Evolutionary conservation across 2,329 filamentous ascomycete species (phyloP).

Genomic region (Colletotrichum zoysiae): DNA sequence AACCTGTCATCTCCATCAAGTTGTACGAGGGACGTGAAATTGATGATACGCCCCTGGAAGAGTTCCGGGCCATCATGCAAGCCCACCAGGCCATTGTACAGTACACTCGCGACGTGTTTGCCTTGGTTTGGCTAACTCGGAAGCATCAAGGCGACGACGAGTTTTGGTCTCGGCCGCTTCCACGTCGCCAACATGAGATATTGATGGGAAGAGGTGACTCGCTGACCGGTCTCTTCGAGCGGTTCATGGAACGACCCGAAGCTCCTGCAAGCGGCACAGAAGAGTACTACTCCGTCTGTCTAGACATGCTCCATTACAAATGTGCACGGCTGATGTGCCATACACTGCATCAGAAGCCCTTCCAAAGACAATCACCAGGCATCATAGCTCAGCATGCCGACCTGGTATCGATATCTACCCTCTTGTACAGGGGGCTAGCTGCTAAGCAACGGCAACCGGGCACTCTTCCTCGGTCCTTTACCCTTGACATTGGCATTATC

Average conservation of each 20-base stretch:
- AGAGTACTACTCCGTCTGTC: constrained; percentile 31
- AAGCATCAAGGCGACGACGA: constrained; percentile 37
- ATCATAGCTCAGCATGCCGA: constrained; percentile 23
- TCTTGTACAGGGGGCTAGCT: constrained; percentile 23
- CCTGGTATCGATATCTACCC: constrained; percentile 12
- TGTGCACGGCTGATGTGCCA: constrained; percentile 30
- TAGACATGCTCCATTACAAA: constrained; percentile 38
- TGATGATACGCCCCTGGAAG: constrained; percentile 31
- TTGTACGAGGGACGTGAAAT: constrained; percentile 41
- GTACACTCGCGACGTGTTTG: constrained; percentile 45
- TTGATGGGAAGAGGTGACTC: constrained; percentile 41
- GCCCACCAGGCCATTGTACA: constrained; percentile 43
- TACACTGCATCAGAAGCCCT: constrained; percentile 26
- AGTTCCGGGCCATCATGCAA: constrained; percentile 40
- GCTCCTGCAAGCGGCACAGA: constrained; percentile 16
- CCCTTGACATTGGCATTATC: constrained; percentile 34
- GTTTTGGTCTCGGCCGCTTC: constrained; percentile 39
- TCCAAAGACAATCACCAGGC: constrained; percentile 3
- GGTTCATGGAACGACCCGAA: constrained; percentile 30
- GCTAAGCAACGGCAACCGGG: constrained; percentile 9
- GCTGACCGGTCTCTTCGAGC: constrained; percentile 36
- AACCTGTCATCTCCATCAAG: constrained; percentile 43
- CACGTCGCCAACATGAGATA: constrained; percentile 43
- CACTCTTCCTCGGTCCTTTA: constrained; percentile 24
- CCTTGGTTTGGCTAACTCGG: constrained; percentile 42